These are phyloP conservation scores for Aquilaria sinensis DNA, from an alignment of 345 rosid genomes.

Conservation along the genomic window DNA sequence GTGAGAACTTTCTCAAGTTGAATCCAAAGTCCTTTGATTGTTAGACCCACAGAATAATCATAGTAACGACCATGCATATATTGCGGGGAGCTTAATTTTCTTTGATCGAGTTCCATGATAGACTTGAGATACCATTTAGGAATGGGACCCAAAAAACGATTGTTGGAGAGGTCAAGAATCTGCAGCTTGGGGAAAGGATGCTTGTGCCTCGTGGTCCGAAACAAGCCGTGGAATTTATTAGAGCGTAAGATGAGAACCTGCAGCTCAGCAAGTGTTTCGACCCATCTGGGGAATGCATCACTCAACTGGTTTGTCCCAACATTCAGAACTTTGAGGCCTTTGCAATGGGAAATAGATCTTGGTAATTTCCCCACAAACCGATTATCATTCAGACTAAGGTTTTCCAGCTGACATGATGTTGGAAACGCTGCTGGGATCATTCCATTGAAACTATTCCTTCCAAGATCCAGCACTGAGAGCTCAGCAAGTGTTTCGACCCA, in stretches of 20 bases:
- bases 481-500: too few species aligned
- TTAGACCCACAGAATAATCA: neutral
- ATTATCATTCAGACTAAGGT: conserved; percentile 4
- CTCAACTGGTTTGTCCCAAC: too few species aligned
- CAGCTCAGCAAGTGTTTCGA: too few species aligned
- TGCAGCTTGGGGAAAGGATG: conserved; percentile 1
- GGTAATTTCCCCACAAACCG: conserved; percentile 6
- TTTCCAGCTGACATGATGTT: neutral
- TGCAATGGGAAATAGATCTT: neutral
- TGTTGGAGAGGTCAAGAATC: conserved; percentile 10
- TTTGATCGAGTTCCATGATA: neutral
- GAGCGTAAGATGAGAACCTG: neutral
- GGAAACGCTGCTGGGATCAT: conserved; percentile 1
- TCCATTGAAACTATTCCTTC: conserved; percentile 8
- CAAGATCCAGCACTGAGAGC: conserved; percentile 2
- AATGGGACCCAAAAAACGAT: conserved; percentile 1
- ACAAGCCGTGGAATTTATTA: conserved; percentile 8
- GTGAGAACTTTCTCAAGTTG: neutral
- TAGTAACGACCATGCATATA: neutral
- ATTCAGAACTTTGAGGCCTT: neutral
- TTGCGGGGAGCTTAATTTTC: neutral
- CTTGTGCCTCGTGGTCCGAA: neutral
- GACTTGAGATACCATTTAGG: neutral
- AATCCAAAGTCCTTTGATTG: conserved; percentile 7
- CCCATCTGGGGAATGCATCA: too few species aligned